Conservation (phyloP, 2,329 filamentous ascomycete species). For the Coleophoma eucalyptorum region DNA sequence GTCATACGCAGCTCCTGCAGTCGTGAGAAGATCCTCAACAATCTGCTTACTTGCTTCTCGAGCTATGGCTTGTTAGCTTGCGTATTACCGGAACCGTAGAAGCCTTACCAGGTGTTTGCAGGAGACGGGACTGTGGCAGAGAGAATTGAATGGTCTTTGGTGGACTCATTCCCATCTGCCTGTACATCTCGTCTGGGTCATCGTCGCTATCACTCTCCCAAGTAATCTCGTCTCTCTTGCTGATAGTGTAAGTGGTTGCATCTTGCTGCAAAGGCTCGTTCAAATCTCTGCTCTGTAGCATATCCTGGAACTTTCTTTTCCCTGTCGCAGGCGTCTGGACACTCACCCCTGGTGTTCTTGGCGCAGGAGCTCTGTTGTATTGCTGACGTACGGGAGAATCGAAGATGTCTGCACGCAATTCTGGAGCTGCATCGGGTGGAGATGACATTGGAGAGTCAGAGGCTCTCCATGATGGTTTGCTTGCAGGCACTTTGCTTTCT, state of each 20-base stretch:
- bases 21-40: slow-evolving; percentile 74
- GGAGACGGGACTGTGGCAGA: slow-evolving; percentile 68
- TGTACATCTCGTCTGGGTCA: slow-evolving; percentile 55
- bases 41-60: slow-evolving; percentile 78
- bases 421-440: slow-evolving; percentile 75
- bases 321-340: slow-evolving; percentile 70
- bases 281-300: slow-evolving; percentile 28
- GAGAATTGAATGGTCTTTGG: slow-evolving; percentile 92
- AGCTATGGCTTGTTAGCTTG: slow-evolving; percentile 40
- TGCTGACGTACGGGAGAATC: slow-evolving; percentile 61
- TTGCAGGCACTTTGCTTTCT: slow-evolving; percentile 27
- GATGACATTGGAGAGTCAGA: slow-evolving; percentile 51
- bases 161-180: slow-evolving; percentile 69
- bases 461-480: slow-evolving; percentile 27
- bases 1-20: slow-evolving; percentile 68
- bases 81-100: background rate
- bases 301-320: slow-evolving; percentile 40
- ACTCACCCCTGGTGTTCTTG: slow-evolving; percentile 78
- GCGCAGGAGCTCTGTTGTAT: slow-evolving; percentile 32
- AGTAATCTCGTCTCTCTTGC: slow-evolving; percentile 49
- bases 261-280: slow-evolving; percentile 19
- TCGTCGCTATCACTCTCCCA: slow-evolving; percentile 70
- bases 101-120: slow-evolving; percentile 72
- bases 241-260: slow-evolving; percentile 11
- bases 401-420: slow-evolving; percentile 82